phyloP scores from a whole-genome alignment of 345 rosid genomes.

The Eucalyptus cladocalyx region DNA sequence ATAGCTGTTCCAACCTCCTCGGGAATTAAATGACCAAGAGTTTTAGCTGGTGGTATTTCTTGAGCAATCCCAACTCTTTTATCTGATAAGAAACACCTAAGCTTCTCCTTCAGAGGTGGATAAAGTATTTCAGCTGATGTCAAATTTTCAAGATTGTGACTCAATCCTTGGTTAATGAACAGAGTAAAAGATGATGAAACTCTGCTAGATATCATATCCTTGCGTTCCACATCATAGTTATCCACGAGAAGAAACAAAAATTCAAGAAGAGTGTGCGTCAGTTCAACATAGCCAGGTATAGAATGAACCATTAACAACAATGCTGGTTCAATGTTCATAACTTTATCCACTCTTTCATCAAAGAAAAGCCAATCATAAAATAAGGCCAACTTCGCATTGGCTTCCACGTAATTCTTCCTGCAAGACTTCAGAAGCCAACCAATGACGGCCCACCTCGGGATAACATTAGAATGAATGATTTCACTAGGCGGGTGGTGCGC shows the following conservation, averaged over 20 bases:
- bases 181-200: conserved; percentile 39
- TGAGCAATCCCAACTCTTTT: conserved; percentile 6
- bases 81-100: conserved; percentile 22
- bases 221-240: conserved; percentile 37
- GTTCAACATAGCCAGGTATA: conserved; percentile 43
- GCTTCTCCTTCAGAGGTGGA: conserved; percentile 38
- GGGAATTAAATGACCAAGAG: background rate
- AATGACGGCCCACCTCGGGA: conserved; percentile 82
- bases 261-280: conserved; percentile 63
- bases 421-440: conserved; percentile 66
- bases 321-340: conserved; percentile 94
- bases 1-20: background rate
- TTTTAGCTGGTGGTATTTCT: conserved; percentile 1
- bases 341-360: conserved; percentile 46
- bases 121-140: conserved; percentile 23
- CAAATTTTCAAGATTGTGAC: conserved; percentile 37
- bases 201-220: conserved; percentile 29
- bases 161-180: conserved; percentile 55
- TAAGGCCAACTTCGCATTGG: conserved; percentile 55
- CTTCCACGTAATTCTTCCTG: conserved; percentile 38
- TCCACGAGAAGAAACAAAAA: conserved; percentile 65
- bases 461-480: conserved; percentile 40
- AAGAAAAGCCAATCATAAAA: conserved; percentile 87
- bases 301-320: conserved; percentile 66
- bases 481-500: conserved; percentile 58